A percentile compares a stretch with the other conserved stretches of the same genome.
Evolutionary conservation across 306 rosid genomes (phyloP).

Genomic region (Trichosanthes truncata): DNA sequence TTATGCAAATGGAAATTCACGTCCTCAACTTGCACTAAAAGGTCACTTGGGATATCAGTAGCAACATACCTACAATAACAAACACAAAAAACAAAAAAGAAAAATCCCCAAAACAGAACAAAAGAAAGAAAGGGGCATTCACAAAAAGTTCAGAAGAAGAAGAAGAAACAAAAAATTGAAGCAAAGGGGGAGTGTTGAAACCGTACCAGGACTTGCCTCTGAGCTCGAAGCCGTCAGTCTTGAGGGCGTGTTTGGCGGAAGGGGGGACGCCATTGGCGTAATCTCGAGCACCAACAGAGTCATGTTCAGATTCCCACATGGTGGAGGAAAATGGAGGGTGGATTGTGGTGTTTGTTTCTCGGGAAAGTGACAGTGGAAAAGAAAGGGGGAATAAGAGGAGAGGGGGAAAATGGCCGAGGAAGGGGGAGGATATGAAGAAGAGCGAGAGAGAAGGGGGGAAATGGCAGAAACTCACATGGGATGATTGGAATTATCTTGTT

Average conservation of each 20-base stretch:
- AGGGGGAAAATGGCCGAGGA: too few species aligned
- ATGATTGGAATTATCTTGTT: constrained; percentile 47
- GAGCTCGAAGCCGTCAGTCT: constrained; percentile 80
- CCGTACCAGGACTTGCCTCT: constrained; percentile 82
- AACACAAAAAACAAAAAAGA: background rate
- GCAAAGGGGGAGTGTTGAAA: background rate
- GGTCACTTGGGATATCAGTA: constrained; percentile 89
- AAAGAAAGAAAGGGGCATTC: background rate
- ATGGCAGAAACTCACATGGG: constrained; percentile 56
- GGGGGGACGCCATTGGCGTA: constrained; percentile 55
- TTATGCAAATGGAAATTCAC: constrained; percentile 71
- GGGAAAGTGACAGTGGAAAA: constrained; percentile 16
- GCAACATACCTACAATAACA: constrained; percentile 57
- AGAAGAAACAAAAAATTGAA: background rate
- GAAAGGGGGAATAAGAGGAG: background rate
- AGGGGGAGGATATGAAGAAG: constrained; percentile 9
- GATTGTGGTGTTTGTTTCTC: constrained; percentile 13
- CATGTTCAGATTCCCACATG: constrained; percentile 97
- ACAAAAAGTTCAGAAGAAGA: background rate
- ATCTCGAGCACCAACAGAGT: constrained; percentile 41
- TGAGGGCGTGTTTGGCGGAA: constrained; percentile 59
- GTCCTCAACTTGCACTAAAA: constrained; percentile 62
- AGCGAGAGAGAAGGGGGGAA: background rate
- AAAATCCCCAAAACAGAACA: background rate
- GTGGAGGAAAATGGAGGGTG: constrained; percentile 17